A percentile compares a stretch with the other conserved stretches of the same genome.
phyloP scores from a whole-genome alignment of 1,284 basidiomycete species.

The Chiua sp. region DNA sequence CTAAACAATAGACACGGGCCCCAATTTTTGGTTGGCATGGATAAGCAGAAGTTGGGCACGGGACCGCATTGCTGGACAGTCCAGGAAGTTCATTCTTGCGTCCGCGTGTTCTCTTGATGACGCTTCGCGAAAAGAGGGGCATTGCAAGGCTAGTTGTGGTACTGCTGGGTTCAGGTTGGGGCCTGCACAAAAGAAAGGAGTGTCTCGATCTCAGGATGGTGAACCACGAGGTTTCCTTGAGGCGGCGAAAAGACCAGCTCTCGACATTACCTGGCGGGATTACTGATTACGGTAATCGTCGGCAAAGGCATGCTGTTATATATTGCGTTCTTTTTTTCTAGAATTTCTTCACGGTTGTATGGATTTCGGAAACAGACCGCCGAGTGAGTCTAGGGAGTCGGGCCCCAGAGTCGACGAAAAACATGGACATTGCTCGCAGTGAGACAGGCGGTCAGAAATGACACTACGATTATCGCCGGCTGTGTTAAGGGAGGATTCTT shows the following conservation, averaged over 20 bases:
- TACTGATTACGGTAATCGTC: conserved; percentile 10
- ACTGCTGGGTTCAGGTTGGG: not conserved
- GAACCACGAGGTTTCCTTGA: conserved; percentile 34
- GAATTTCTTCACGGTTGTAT: conserved; percentile 16
- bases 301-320: conserved; percentile 26
- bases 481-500: conserved; percentile 4
- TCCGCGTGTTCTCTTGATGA: no score
- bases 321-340: conserved; percentile 16
- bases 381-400: not conserved
- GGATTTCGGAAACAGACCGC: conserved; percentile 5
- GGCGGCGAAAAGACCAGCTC: no score
- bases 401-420: not conserved
- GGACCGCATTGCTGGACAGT: not conserved
- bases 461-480: not conserved
- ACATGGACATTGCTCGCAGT: not conserved
- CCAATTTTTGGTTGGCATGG: no score
- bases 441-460: no score
- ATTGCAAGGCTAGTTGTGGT: not conserved
- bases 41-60: not conserved
- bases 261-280: conserved; percentile 16
- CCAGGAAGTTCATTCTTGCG: not conserved
- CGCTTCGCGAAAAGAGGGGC: no score
- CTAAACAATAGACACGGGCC: not conserved
- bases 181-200: conserved; percentile 16
- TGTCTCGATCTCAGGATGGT: conserved; percentile 16